Evolutionary conservation across 352 stramenopile species (phyloP), one percentile per base, ranked within the genome.

Genomic region (Phytophthora idaei): DNA sequence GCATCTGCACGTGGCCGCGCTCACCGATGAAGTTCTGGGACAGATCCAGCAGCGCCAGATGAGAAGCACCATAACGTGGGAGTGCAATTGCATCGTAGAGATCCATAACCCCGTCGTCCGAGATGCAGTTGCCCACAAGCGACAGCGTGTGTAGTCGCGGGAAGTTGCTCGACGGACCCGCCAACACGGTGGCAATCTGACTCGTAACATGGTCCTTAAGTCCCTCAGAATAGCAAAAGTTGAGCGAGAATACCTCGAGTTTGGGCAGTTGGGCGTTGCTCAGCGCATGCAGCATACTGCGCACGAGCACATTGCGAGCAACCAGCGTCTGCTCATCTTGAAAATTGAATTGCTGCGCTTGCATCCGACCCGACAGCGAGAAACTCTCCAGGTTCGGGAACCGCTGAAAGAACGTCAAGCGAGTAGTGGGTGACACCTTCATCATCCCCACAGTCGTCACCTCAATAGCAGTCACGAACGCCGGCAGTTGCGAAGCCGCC

Each of bases 21-120:
- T 89, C 80, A 29, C 80, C 80, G 28, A 89, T 77, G 37, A 84
- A 89, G 39, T 89, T 89, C 5, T 85, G 67, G n/a, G 81, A 74
- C 2, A 89, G 51, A 41, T 84, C 64, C 17, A 89, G 57, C 2
- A 62, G 5, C 10, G 27, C 11, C 41, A 66, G 57, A 46, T 36
- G 48, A 49, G 49, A 64, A 28, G 37, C 51, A 36, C 51, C 34
- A 15, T 42, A 31, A 5, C 50, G 51, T 11, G 62, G 65, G 3
- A 70, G 64, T 7, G 69, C 34, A 31, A 82, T 44, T 2, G 74
- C 74, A 39, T 78, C 69, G 41, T 71, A 78, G 7, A 89, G 62
- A 31, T 73, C 65, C 52, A 74, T 52, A 7, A 74, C 57, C 21
- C 76, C 78, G 21, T 82, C 78, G 55, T 89, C 80, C 17, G 80